Evolutionary conservation across 441 rosid genomes (phyloP), one percentile per base, ranked within the genome.

Genomic region (Flueggea neowawraea): DNA sequence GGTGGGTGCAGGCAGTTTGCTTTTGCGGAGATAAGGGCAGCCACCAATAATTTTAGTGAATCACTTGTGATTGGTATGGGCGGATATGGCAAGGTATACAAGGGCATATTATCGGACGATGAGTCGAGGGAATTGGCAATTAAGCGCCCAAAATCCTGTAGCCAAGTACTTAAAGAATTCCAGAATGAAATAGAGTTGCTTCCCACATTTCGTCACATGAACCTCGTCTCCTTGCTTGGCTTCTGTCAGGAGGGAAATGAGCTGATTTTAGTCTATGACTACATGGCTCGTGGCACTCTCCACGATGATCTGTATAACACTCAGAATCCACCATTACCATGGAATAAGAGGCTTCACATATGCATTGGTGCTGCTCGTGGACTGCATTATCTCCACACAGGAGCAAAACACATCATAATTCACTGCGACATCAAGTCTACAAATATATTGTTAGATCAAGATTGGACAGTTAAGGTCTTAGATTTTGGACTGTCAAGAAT

Each of bases 401-500:
- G 71, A 5, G 50, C 49, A 28, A 45, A 45, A 32, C 63, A 56
- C 36, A 53, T 57, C 2, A 49, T 66, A 4, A 74, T 74, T 36
- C 78, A 70, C 52, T 49, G 75, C 6, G 75, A 74, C 41, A 53
- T 74, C 13, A 74, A 74, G 65, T 66, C 62, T 16, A 69, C 68
- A 28, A 70, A 74, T 16, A 70, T 69, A 36, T 16, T 74, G 63
- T 32, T 74, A 16, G 75, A 70, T 52, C 36, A 63, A 12, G 55
- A 66, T 6, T 63, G 53, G 64, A 61, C 31, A 54, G 75, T 72
- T 0, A 75, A 67, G 54, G 60, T 70, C 12, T 70, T 69, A 2
- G 75, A 67, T 56, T 78, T 79, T n/a, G 80, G 78, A 3, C 54
- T 73, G 53, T 73, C 76, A 14, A 73, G 62, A 58, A 32, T 72